Evolutionary conservation across 2,329 filamentous ascomycete species (phyloP), one percentile per base, ranked within the genome.

Genomic region (Paraphaeosphaeria minitans): DNA sequence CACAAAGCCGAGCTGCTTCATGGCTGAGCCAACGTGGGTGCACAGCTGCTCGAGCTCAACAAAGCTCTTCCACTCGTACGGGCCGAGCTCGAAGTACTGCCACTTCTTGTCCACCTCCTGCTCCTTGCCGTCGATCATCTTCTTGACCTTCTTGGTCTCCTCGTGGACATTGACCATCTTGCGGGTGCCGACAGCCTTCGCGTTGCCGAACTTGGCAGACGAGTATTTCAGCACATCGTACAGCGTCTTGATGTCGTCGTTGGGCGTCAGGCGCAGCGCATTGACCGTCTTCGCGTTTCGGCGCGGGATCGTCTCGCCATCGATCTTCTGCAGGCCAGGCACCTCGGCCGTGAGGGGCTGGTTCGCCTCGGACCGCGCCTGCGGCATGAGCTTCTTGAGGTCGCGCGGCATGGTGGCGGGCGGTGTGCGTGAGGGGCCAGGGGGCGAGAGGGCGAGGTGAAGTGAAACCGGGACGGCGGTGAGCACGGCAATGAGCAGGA

Each of bases 81-180:
- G 82, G 61, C 89, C 89, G 66, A 96, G 87, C 83, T 97, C 93
- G 68, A 92, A 96, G 79, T 88, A 96, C 54, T 89, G 88, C 93
- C 93, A 97, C 77, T 94, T 87, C 86, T 96, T 97, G 63, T 96
- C 91, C 35, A 95, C 87, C 79, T 93, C 86, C 64, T 84, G 82
- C 77, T 92, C 85, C 75, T 90, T 85, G 66, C 93, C 93, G 71
- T 96, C 91, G 58, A 96, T 82, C 52, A 92, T 84, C 85, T 96
- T 97, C 84, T 93, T 90, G 67, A 97, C 82, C 84, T 92, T 95
- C 82, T 94, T 96, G 67, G 85, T 89, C 82, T 97, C 93, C 69
- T 86, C 86, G 78, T 96, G 92, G 48, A 89, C 87, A 77, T 89
- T 83, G 78, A 97, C 77, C 58, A 96, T 84, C 75, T 85, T 89